phyloP scores from a whole-genome alignment of 164 flowering plant species.

The Stephania yunnanensis region DNA sequence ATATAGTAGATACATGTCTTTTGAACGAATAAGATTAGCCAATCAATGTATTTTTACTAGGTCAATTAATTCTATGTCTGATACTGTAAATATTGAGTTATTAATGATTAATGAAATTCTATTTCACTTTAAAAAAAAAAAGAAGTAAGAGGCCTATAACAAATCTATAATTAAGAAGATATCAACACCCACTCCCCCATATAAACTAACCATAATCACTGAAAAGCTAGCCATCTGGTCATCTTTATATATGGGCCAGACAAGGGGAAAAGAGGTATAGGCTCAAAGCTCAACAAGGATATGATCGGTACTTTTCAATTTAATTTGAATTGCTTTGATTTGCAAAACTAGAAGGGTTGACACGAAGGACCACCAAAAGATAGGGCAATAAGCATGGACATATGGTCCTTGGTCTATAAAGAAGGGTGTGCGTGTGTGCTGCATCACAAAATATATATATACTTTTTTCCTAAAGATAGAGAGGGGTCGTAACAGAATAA shows the following conservation, averaged over 20 bases:
- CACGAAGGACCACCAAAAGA: constrained; percentile 1
- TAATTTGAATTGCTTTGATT: not conserved
- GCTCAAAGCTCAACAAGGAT: not conserved
- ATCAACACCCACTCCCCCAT: not conserved
- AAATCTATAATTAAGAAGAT: not conserved
- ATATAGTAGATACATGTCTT: too few relatives aligned
- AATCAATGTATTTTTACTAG: too few relatives aligned
- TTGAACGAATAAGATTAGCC: too few relatives aligned
- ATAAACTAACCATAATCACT: not conserved
- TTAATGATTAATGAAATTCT: too few relatives aligned
- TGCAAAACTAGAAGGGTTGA: not conserved
- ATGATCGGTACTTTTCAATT: not conserved
- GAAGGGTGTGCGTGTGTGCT: not conserved
- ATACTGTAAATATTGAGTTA: too few relatives aligned
- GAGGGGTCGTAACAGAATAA: not conserved
- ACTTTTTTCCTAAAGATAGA: not conserved
- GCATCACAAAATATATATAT: not conserved
- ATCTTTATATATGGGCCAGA: not conserved
- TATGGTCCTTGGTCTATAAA: not conserved
- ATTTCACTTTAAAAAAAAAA: too few relatives aligned
- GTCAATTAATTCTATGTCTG: too few relatives aligned
- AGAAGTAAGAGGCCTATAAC: too few relatives aligned
- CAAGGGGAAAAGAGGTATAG: not conserved
- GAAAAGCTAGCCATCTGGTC: not conserved
- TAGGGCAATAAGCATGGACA: not conserved